Evolutionary conservation across 257 asterid genomes (phyloP), one percentile per base, ranked within the genome.

Genomic region (Rubia yunnanensis): DNA sequence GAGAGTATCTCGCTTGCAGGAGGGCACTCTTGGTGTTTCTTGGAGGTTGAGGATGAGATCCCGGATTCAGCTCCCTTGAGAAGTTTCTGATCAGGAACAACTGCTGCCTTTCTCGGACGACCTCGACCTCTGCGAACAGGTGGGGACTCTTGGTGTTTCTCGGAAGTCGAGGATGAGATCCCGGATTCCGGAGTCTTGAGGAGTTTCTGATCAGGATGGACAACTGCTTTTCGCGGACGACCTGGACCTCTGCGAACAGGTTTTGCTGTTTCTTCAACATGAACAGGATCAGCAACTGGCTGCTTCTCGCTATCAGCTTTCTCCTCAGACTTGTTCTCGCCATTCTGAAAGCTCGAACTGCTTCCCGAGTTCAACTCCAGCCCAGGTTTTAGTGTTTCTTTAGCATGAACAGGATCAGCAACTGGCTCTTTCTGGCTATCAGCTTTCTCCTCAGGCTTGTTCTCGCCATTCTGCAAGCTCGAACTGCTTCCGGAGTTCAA

Each of bases 1-100:
- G 75, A 72, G 74, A 88, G 84, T 72, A 86, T 66, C 78, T 79
- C 83, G 10, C 72, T 74, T 9, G 83, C 70, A 56, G 81, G 38
- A 67, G 82, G 82, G 65, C 68, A 49, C 38, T 79, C 77, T 13
- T 52, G 74, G 49, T 76, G 68, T 66, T 73, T 72, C 64, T 63
- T 17, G 11, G 68, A 44, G 59, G 57, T 62, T 23, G 38, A 10
- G 15, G 36, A 38, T 11, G 66, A 69, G 62, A 32, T 64, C 20
- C 56, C 63, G 57, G 27, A 60, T 11, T 34, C n/a, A 56, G 32
- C n/a, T n/a, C n/a, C n/a, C n/a, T n/a, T n/a, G n/a, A n/a, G n/a
- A n/a, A n/a, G n/a, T n/a, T n/a, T n/a, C n/a, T n/a, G n/a, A n/a
- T n/a, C n/a, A n/a, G n/a, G n/a, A n/a, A n/a, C 52, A 6, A 17